These are phyloP conservation scores for Oenanthe sinensis DNA, from an alignment of 129 eudicot species.

Conservation along the genomic window DNA sequence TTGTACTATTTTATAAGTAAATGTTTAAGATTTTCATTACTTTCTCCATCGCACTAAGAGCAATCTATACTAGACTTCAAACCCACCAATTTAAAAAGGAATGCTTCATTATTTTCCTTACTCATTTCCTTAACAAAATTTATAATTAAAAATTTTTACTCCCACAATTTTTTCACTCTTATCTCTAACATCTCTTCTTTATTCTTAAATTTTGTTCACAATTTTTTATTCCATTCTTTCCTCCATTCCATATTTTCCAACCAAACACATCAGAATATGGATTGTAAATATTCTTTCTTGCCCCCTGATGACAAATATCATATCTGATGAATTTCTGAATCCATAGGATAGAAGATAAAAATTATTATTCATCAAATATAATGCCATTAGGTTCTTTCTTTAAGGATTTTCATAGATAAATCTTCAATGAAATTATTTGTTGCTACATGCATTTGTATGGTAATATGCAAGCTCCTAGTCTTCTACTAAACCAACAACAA, in stretches of 20 bases:
- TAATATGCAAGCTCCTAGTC: background rate
- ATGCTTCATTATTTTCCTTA: background rate
- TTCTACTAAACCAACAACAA: slow-evolving; percentile 3
- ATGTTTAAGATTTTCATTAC: background rate
- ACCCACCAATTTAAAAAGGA: background rate
- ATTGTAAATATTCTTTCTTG: background rate
- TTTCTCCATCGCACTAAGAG: background rate
- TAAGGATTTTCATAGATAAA: background rate
- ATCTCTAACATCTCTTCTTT: background rate
- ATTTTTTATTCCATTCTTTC: background rate
- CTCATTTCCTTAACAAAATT: background rate
- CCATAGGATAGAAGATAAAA: background rate
- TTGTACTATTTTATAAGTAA: background rate
- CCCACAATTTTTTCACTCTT: background rate
- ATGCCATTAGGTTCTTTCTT: background rate
- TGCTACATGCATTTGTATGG: background rate
- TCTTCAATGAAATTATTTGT: background rate
- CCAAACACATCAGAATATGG: background rate
- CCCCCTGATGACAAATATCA: background rate
- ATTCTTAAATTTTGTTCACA: background rate
- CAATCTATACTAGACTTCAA: background rate
- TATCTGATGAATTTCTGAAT: too few relatives aligned
- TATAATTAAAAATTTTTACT: background rate
- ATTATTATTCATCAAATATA: background rate
- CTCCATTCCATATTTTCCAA: background rate